Conservation (phyloP, 2,329 filamentous ascomycete genomes). For the Thielaviopsis populi region DNA sequence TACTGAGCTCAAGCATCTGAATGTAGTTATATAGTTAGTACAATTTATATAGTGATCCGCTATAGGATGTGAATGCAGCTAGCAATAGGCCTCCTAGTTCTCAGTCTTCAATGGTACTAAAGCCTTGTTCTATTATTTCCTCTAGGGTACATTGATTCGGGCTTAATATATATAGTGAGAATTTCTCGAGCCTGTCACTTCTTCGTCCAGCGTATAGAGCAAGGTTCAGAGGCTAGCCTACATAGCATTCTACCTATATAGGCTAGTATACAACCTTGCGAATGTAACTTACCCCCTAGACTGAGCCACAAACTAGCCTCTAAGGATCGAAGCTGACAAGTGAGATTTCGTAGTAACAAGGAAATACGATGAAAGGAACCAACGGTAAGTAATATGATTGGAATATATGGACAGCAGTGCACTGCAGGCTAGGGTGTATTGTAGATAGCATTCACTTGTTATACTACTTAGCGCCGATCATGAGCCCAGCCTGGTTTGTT, state of each 20-base stretch:
- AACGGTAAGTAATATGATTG: not conserved
- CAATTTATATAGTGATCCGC: too few relatives aligned
- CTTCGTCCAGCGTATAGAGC: too few relatives aligned
- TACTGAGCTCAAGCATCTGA: not conserved
- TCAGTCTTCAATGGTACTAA: too few relatives aligned
- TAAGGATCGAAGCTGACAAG: not conserved
- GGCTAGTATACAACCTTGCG: not conserved
- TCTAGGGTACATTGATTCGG: not conserved
- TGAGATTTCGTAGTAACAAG: not conserved
- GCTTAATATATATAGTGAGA: too few relatives aligned
- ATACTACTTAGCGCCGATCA: not conserved
- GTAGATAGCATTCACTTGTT: not conserved
- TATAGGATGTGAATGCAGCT: too few relatives aligned
- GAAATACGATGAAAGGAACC: not conserved
- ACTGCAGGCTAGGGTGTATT: not conserved
- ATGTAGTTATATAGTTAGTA: not conserved
- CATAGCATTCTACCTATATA: not conserved
- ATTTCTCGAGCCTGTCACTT: too few relatives aligned
- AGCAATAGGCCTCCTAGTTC: too few relatives aligned
- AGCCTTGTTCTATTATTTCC: not conserved
- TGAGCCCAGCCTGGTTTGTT: not conserved
- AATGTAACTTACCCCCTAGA: not conserved
- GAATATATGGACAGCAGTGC: not conserved
- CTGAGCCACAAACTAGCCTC: not conserved
- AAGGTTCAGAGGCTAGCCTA: too few relatives aligned